These are phyloP conservation scores for Coccomyxa sp. DNA, from an alignment of 139 green algal genomes.

Conservation along the genomic window DNA sequence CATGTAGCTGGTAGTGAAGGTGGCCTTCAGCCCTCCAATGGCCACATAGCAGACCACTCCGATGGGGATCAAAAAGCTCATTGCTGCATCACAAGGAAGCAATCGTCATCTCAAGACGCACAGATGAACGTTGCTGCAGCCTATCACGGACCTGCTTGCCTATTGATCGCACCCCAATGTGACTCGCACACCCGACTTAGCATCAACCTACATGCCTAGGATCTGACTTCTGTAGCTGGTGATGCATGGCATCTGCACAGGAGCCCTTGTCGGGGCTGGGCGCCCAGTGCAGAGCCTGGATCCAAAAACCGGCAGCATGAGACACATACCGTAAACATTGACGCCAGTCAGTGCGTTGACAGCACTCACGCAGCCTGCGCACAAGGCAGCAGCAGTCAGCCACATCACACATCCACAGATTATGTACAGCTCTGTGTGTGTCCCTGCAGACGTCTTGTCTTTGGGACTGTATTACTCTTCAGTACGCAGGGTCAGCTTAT, in stretches of 20 bases:
- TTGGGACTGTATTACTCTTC: too few species aligned
- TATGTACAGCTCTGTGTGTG: too few species aligned
- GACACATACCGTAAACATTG: slow-evolving; percentile 11
- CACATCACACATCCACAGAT: too few species aligned
- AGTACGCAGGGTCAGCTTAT: too few species aligned
- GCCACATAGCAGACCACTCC: slow-evolving; percentile 9
- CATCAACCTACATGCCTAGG: background rate
- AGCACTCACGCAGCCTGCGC: slow-evolving; percentile 1
- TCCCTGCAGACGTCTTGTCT: too few species aligned
- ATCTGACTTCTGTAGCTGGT: too few species aligned
- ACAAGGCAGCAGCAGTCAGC: background rate
- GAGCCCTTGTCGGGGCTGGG: too few species aligned
- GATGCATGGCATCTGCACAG: too few species aligned
- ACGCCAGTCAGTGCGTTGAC: slow-evolving; percentile 7
- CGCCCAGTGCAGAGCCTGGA: too few species aligned
- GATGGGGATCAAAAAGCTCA: slow-evolving; percentile 15
- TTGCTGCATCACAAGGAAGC: slow-evolving; percentile 1
- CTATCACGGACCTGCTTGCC: background rate
- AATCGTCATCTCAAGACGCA: background rate
- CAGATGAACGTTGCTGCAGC: background rate
- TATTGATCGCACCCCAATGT: background rate
- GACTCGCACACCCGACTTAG: background rate
- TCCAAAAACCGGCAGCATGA: too few species aligned
- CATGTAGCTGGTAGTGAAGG: background rate
- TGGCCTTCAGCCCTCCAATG: background rate